Evolutionary conservation across 176 grass and related monocot genomes (phyloP).

Genomic region (Aegilops bicornis): DNA sequence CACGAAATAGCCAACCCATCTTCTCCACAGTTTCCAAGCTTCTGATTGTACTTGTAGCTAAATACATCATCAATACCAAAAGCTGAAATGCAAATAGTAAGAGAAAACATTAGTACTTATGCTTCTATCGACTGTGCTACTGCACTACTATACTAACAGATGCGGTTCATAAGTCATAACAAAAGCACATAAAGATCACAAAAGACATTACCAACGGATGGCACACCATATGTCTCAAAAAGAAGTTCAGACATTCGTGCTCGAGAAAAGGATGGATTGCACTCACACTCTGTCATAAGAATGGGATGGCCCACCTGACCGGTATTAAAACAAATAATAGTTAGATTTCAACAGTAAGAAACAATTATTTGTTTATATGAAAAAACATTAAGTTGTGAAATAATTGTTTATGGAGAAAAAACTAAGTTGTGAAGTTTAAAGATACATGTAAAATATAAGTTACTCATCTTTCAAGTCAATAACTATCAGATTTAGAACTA

Average conservation of each 20-base stretch:
- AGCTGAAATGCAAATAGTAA: conserved; percentile 44
- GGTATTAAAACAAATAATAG: conserved; percentile 13
- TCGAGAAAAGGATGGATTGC: conserved; percentile 87
- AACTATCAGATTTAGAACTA: neutral
- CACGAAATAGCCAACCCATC: conserved; percentile 86
- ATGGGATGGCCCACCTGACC: conserved; percentile 91
- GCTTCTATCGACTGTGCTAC: neutral
- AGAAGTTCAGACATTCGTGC: conserved; percentile 97
- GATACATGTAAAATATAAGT: neutral
- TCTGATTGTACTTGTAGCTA: conserved; percentile 96
- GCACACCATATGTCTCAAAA: conserved; percentile 88
- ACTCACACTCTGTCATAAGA: conserved; percentile 96
- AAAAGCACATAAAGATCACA: conserved; percentile 34
- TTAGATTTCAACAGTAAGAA: conserved; percentile 11
- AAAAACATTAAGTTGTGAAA: neutral
- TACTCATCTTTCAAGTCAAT: neutral
- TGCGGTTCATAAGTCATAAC: conserved; percentile 26
- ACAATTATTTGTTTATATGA: conserved; percentile 15
- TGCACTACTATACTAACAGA: conserved; percentile 14
- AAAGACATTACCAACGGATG: conserved; percentile 74
- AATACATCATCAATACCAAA: conserved; percentile 89
- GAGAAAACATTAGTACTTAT: conserved; percentile 14
- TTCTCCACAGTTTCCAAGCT: conserved; percentile 87
- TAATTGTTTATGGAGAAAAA: neutral
- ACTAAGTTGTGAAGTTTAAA: conserved; percentile 5